Evolutionary conservation across 2,329 filamentous ascomycete genomes (phyloP).

Genomic region (Paracamarosporium sp.): DNA sequence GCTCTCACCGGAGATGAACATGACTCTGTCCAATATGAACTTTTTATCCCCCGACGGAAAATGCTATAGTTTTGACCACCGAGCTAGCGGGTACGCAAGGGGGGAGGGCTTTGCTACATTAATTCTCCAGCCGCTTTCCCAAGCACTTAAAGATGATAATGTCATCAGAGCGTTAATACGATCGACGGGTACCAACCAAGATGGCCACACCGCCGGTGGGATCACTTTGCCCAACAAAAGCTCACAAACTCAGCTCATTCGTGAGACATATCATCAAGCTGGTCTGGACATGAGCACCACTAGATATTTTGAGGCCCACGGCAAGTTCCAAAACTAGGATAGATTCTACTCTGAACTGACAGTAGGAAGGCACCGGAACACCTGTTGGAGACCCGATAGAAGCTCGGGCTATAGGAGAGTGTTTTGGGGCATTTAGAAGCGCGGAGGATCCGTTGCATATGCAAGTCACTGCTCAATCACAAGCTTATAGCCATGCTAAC

Average conservation of each 20-base stretch:
- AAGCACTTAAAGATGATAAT: slow-evolving; percentile 47
- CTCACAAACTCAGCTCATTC: background rate
- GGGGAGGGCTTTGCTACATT: slow-evolving; percentile 25
- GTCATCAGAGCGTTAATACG: background rate
- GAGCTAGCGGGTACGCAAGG: slow-evolving; percentile 28
- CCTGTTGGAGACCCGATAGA: slow-evolving; percentile 24
- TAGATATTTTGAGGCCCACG: background rate
- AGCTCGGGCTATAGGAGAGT: slow-evolving; percentile 21
- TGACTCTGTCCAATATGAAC: slow-evolving; percentile 10
- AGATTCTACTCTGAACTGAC: too few relatives aligned
- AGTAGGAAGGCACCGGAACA: background rate
- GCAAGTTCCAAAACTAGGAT: too few relatives aligned
- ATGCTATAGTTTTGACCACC: slow-evolving; percentile 24
- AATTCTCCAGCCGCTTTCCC: slow-evolving; percentile 59
- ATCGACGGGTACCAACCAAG: background rate
- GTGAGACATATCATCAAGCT: background rate
- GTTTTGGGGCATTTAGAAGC: slow-evolving; percentile 23
- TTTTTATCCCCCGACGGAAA: slow-evolving; percentile 17
- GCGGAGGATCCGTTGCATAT: slow-evolving; percentile 25
- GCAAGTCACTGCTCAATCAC: too few relatives aligned
- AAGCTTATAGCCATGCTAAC: too few relatives aligned
- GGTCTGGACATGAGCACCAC: background rate
- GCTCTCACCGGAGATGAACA: slow-evolving; percentile 2
- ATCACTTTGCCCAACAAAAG: background rate
- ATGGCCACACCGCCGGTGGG: background rate